These are phyloP conservation scores for Drechslerella dactyloides DNA, from an alignment of 2,329 filamentous ascomycete genomes.

Conservation along the genomic window DNA sequence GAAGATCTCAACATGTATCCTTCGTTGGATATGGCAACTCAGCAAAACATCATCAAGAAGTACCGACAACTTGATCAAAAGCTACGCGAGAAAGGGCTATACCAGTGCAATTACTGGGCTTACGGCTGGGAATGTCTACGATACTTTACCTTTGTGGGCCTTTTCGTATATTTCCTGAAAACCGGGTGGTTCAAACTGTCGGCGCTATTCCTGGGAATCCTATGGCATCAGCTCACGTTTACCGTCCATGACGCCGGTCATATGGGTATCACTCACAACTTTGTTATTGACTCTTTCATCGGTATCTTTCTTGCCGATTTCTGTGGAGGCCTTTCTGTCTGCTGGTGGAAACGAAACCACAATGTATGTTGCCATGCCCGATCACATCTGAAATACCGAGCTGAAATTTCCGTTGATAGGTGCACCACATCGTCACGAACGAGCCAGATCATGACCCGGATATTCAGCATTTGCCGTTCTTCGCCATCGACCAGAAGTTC, in stretches of 20 bases:
- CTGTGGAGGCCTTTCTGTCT: slow-evolving; percentile 83
- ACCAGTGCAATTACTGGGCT: slow-evolving; percentile 79
- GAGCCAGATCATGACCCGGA: slow-evolving; percentile 94
- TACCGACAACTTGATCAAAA: slow-evolving; percentile 79
- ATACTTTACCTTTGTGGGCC: slow-evolving; percentile 71
- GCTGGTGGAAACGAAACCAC: slow-evolving; percentile 97
- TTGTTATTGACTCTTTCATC: slow-evolving; percentile 79
- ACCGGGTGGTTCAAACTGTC: slow-evolving; percentile 72
- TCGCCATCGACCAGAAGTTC: slow-evolving; percentile 83
- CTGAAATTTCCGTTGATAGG: slow-evolving; percentile 20
- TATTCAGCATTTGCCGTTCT: slow-evolving; percentile 88
- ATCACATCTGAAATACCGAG: background rate
- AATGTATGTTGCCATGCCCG: slow-evolving; percentile 64
- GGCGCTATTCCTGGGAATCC: slow-evolving; percentile 75
- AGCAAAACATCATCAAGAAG: slow-evolving; percentile 76
- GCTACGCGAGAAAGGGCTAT: slow-evolving; percentile 77
- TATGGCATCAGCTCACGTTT: slow-evolving; percentile 97
- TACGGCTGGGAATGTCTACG: slow-evolving; percentile 77
- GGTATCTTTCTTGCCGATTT: slow-evolving; percentile 91
- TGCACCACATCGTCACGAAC: slow-evolving; percentile 96
- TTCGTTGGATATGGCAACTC: slow-evolving; percentile 72
- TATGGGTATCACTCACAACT: slow-evolving; percentile 95
- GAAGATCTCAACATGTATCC: slow-evolving; percentile 83
- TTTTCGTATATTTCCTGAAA: slow-evolving; percentile 68
- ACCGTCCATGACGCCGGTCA: slow-evolving; percentile 93